Percentiles rank a stretch among this genome's conserved stretches.
These are phyloP conservation scores for Backusella morwellensis DNA, from an alignment of 192 early-diverging fungal genomes.

Conservation along the genomic window DNA sequence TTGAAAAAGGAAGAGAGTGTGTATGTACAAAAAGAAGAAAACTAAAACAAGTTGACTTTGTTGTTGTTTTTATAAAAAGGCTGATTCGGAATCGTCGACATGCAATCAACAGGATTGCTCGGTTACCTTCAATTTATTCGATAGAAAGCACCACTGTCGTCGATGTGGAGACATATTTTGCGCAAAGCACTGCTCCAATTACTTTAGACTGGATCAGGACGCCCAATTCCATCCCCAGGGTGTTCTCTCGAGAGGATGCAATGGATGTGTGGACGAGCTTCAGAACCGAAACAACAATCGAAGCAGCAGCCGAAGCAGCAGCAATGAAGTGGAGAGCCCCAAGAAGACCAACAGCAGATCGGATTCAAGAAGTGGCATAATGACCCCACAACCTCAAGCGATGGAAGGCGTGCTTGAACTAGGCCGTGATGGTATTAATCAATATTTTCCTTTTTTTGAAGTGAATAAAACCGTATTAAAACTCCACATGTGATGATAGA, in stretches of 20 bases:
- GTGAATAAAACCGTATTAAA: not conserved
- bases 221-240: constrained; percentile 31
- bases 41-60: not conserved
- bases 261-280: constrained; percentile 28
- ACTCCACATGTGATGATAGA: not conserved
- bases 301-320: not conserved
- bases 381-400: constrained; percentile 31
- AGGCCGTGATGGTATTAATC: constrained; percentile 26
- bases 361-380: constrained; percentile 10
- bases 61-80: constrained; percentile 17
- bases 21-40: too few relatives aligned
- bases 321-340: not conserved
- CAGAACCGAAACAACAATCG: not conserved
- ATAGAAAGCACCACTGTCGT: constrained; percentile 42
- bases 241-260: constrained; percentile 31
- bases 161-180: constrained; percentile 45
- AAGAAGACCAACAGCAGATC: not conserved
- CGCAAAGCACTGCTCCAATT: constrained; percentile 35
- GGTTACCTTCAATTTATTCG: constrained; percentile 30
- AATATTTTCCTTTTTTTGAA: not conserved
- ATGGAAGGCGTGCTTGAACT: constrained; percentile 32
- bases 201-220: constrained; percentile 37
- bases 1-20: too few relatives aligned
- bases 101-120: constrained; percentile 31
- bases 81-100: constrained; percentile 28